These are phyloP conservation scores for Abrus pulchellus DNA, from an alignment of 306 rosid species.

Conservation along the genomic window DNA sequence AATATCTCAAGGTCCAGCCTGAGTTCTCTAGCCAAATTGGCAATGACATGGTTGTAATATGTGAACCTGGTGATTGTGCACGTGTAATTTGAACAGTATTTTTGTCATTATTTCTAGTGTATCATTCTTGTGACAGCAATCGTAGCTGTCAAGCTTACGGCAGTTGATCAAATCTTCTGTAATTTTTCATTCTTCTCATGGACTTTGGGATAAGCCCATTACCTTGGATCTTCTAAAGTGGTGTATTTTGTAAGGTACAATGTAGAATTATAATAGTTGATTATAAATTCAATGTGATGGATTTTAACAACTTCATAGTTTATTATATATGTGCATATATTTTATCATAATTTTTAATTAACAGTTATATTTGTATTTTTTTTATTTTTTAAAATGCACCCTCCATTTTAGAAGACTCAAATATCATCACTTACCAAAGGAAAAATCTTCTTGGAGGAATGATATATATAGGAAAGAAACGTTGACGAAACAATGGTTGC, in stretches of 20 bases:
- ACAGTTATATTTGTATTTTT: too few relatives aligned
- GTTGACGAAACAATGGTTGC: too few relatives aligned
- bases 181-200: conserved; percentile 10
- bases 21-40: conserved; percentile 60
- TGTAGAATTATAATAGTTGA: too few relatives aligned
- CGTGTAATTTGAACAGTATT: conserved; percentile 59
- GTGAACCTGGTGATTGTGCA: conserved; percentile 81
- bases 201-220: background rate
- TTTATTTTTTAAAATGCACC: too few relatives aligned
- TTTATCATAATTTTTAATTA: too few relatives aligned
- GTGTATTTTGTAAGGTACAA: background rate
- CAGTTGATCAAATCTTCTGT: conserved; percentile 7
- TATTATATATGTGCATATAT: too few relatives aligned
- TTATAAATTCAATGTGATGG: too few relatives aligned
- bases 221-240: background rate
- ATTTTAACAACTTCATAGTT: too few relatives aligned
- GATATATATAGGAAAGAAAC: too few relatives aligned
- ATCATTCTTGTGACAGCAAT: conserved; percentile 6
- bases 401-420: too few relatives aligned
- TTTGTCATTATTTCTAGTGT: background rate
- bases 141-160: conserved; percentile 15
- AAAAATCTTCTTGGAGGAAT: too few relatives aligned
- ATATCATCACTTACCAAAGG: too few relatives aligned
- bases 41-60: conserved; percentile 63
- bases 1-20: conserved; percentile 73